Conservation (phyloP, 2,329 filamentous ascomycete species). For the Cladosporium oxysporum region DNA sequence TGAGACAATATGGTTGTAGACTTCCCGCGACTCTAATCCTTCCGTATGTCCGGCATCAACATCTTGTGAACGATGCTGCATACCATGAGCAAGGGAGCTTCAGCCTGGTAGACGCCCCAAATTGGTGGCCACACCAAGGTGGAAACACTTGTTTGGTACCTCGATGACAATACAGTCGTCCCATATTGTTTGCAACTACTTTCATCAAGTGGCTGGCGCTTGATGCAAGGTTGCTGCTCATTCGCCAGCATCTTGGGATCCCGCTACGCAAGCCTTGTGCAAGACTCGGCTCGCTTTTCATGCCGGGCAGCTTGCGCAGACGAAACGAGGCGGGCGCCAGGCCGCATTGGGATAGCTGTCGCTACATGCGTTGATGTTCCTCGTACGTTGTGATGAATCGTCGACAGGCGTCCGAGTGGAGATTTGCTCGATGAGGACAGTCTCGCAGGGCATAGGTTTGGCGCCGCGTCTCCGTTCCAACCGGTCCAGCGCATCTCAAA, state of each 20-base stretch:
- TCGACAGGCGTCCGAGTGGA: conserved; percentile 25
- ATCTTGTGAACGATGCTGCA: neutral
- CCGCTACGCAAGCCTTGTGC: conserved; percentile 4
- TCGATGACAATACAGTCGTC: neutral
- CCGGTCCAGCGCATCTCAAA: conserved; percentile 12
- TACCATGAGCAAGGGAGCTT: conserved; percentile 6
- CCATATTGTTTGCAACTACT: neutral
- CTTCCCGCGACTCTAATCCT: conserved; percentile 15
- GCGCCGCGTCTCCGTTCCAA: conserved; percentile 19
- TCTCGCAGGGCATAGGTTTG: conserved; percentile 20
- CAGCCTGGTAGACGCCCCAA: neutral
- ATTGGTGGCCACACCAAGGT: neutral
- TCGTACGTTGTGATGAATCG: conserved; percentile 12
- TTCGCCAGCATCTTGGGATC: neutral
- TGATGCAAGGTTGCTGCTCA: neutral
- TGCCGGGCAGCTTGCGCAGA: conserved; percentile 1
- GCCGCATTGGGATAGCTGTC: conserved; percentile 30
- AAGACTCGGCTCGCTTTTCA: conserved; percentile 12
- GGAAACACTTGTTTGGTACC: neutral
- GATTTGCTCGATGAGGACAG: conserved; percentile 16
- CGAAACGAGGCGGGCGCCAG: conserved; percentile 24
- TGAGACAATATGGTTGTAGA: conserved; percentile 14
- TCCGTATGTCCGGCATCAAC: conserved; percentile 13
- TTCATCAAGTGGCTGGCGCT: neutral
- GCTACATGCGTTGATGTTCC: conserved; percentile 17